phyloP scores from a whole-genome alignment of 257 asterid genomes.

The Solanum virginianum region DNA sequence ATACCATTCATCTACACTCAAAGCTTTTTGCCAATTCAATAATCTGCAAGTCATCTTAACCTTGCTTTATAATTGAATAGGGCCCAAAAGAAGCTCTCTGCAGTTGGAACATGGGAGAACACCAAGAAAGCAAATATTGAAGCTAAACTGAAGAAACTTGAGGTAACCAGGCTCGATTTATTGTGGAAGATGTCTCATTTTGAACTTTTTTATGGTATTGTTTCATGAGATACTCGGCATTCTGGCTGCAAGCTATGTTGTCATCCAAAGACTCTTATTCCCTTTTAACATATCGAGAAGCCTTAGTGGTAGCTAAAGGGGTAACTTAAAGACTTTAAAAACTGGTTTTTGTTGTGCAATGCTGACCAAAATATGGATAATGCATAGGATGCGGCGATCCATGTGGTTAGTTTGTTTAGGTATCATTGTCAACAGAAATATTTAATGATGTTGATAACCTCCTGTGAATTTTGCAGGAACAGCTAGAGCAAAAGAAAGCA shows the following conservation, averaged over 20 bases:
- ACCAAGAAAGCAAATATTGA: slow-evolving; percentile 62
- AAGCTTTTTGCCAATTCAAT: background rate
- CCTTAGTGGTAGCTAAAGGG: background rate
- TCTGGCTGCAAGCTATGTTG: background rate
- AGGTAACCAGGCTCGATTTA: slow-evolving; percentile 24
- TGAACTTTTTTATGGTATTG: background rate
- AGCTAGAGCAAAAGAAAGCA: slow-evolving; percentile 58
- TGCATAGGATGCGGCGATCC: background rate
- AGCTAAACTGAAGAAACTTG: slow-evolving; percentile 45
- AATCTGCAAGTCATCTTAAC: background rate
- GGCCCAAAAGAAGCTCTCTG: slow-evolving; percentile 61
- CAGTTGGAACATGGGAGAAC: slow-evolving; percentile 70
- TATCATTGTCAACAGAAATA: background rate
- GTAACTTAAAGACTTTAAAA: background rate
- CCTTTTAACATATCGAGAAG: background rate
- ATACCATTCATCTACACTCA: background rate
- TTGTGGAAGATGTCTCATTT: background rate
- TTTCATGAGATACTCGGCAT: background rate
- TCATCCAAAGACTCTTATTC: background rate
- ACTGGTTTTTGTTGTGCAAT: background rate
- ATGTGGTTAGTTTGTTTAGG: background rate
- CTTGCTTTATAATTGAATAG: slow-evolving; percentile 15
- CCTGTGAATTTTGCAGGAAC: slow-evolving; percentile 30
- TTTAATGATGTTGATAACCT: background rate
- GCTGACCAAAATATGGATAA: background rate